phyloP scores from a whole-genome alignment of 176 grass and related monocot genomes.

The Bonia amplexicaulis region DNA sequence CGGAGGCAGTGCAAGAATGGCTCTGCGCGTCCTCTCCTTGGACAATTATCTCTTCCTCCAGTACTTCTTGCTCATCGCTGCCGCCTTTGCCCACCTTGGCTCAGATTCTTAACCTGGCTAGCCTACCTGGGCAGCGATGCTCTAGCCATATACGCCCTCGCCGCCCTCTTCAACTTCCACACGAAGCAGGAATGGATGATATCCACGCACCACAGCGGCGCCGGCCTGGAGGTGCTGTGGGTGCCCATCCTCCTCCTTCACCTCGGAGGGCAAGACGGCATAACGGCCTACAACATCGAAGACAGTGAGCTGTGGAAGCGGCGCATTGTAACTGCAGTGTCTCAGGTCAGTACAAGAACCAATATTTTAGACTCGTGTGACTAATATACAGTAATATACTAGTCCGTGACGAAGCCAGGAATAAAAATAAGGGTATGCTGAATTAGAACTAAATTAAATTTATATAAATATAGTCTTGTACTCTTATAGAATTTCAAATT shows the following conservation, averaged over 20 bases:
- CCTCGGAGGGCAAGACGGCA: neutral
- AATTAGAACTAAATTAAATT: too few relatives aligned
- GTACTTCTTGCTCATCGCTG: neutral
- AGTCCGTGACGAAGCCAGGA: too few relatives aligned
- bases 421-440: too few relatives aligned
- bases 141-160: neutral
- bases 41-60: neutral
- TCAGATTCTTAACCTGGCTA: neutral
- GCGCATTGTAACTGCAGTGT: neutral
- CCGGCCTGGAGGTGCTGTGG: neutral
- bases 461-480: too few relatives aligned
- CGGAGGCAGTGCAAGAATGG: neutral
- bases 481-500: too few relatives aligned
- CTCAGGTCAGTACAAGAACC: neutral
- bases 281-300: neutral
- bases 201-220: neutral
- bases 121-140: neutral
- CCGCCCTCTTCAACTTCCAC: neutral
- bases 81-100: accelerated
- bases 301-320: conserved; percentile 3
- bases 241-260: conserved; percentile 7
- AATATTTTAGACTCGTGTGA: too few relatives aligned
- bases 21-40: neutral
- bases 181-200: neutral
- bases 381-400: too few relatives aligned